Conservation (phyloP, 495 filamentous ascomycete genomes). For the Letharia lupina region DNA sequence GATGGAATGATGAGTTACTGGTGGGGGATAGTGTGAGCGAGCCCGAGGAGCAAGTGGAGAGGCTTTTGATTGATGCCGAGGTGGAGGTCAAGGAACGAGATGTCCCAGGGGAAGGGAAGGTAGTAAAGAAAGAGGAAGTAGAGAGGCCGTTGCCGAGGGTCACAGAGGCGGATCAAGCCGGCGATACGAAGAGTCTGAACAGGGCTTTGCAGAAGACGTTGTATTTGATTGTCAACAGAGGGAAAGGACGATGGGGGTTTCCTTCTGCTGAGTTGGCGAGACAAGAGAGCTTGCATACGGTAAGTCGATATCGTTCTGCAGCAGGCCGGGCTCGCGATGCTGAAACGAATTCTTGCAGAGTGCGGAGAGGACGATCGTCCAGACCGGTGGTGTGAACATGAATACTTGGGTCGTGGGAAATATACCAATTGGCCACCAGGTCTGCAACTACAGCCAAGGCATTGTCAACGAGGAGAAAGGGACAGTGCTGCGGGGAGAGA, state of each 20-base stretch:
- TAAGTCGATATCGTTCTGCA: constrained; percentile 38
- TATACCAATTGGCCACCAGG: constrained; percentile 75
- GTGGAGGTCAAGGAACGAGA: constrained; percentile 54
- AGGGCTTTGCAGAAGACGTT: constrained; percentile 67
- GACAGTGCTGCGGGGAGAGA: constrained; percentile 51
- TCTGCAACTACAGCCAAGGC: constrained; percentile 36
- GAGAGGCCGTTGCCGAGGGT: constrained; percentile 61
- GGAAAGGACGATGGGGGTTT: constrained; percentile 69
- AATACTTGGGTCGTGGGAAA: constrained; percentile 97
- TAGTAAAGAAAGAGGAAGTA: constrained; percentile 52
- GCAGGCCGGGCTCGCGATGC: background rate
- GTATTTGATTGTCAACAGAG: constrained; percentile 69
- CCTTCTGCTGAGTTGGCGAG: constrained; percentile 56
- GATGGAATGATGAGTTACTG: constrained; percentile 90
- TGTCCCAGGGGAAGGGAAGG: constrained; percentile 52
- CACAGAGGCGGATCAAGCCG: constrained; percentile 72
- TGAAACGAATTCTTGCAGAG: constrained; percentile 44
- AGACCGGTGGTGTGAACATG: constrained; percentile 86
- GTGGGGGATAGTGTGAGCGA: constrained; percentile 56
- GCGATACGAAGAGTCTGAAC: constrained; percentile 68
- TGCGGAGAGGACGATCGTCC: constrained; percentile 64
- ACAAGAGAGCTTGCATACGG: constrained; percentile 71
- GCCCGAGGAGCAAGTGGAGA: constrained; percentile 52
- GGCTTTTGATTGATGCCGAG: constrained; percentile 70
- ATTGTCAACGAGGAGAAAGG: constrained; percentile 29